Percentiles rank a stretch among this genome's conserved stretches.
Conservation (phyloP, 495 filamentous ascomycete genomes). For the Podospora sp. region DNA sequence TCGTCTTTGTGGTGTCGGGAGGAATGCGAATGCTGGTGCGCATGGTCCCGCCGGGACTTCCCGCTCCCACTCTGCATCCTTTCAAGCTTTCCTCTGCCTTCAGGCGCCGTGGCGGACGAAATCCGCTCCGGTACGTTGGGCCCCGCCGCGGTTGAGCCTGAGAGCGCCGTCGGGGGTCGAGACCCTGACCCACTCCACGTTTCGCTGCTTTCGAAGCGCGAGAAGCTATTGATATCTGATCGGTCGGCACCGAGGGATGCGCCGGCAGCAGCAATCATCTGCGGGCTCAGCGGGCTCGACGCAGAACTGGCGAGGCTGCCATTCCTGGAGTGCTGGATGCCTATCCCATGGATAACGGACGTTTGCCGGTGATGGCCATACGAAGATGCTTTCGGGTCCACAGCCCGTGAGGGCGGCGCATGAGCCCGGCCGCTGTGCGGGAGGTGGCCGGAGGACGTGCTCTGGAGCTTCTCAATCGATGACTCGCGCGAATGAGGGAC, state of each 20-base stretch:
- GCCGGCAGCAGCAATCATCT: conserved; percentile 73
- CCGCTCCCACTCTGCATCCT: conserved; percentile 67
- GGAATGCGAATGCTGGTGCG: conserved; percentile 82
- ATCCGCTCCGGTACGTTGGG: conserved; percentile 39
- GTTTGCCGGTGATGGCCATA: conserved; percentile 93
- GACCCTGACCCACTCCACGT: conserved; percentile 38
- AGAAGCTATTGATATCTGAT: conserved; percentile 45
- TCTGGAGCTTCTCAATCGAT: conserved; percentile 55
- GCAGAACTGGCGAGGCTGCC: conserved; percentile 63
- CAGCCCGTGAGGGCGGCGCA: conserved; percentile 45
- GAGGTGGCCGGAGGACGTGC: conserved; percentile 42
- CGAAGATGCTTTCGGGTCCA: conserved; percentile 51
- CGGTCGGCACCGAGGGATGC: conserved; percentile 49
- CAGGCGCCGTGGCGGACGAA: conserved; percentile 32
- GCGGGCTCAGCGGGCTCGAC: conserved; percentile 80
- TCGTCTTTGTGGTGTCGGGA: conserved; percentile 72
- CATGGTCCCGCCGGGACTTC: conserved; percentile 67
- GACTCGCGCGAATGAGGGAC: conserved; percentile 54
- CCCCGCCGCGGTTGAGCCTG: conserved; percentile 42
- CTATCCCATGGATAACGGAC: conserved; percentile 90
- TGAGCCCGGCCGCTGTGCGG: conserved; percentile 39
- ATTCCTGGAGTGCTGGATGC: conserved; percentile 90
- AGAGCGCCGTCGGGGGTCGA: conserved; percentile 45
- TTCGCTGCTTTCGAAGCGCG: conserved; percentile 46
- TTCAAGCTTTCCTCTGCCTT: conserved; percentile 56